Evolutionary conservation across 139 green algal species (phyloP).

Genomic region (Closterium sp.): DNA sequence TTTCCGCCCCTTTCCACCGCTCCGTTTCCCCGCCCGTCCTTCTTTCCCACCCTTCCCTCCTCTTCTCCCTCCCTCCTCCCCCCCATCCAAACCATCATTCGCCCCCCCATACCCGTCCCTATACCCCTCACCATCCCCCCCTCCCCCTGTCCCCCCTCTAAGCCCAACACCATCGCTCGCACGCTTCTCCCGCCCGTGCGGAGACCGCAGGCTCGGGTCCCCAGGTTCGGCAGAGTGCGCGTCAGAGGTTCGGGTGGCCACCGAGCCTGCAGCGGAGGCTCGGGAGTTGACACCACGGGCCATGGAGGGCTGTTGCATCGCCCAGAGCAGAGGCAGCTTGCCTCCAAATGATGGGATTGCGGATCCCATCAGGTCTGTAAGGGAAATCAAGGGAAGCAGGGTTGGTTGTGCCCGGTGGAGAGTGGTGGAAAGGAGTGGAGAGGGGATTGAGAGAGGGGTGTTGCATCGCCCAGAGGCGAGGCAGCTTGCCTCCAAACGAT

Average conservation of each 20-base stretch:
- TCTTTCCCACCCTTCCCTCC: background rate
- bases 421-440: background rate
- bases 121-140: background rate
- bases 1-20: background rate
- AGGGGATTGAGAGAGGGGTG: background rate
- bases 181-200: background rate
- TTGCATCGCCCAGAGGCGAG: background rate
- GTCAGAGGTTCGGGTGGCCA: background rate
- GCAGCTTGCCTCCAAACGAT: background rate
- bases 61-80: background rate
- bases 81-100: background rate
- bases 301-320: background rate
- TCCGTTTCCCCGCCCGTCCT: background rate
- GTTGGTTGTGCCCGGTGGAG: too few relatives aligned
- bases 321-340: background rate
- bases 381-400: too few relatives aligned
- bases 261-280: background rate
- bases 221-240: background rate
- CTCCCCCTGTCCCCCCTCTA: background rate
- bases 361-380: background rate
- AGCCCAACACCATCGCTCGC: background rate
- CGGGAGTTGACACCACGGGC: background rate
- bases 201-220: background rate
- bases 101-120: background rate
- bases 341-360: background rate